phyloP scores from a whole-genome alignment of 805 yeast species.

The Yarrowia bubula region DNA sequence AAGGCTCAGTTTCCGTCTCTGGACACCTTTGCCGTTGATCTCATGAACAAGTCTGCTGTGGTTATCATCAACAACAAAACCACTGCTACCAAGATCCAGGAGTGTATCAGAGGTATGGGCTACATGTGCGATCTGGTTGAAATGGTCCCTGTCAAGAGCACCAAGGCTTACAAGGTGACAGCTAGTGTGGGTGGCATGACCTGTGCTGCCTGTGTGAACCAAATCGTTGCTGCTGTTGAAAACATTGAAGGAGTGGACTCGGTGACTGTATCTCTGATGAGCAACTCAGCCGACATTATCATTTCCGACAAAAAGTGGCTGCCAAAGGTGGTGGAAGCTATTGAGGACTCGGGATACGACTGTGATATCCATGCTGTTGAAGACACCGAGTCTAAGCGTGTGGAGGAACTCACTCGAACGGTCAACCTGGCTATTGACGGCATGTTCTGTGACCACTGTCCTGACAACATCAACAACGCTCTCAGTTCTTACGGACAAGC shows the following conservation, averaged over 20 bases:
- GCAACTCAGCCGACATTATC: constrained; percentile 62
- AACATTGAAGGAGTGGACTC: constrained; percentile 53
- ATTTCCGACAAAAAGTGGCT: constrained; percentile 43
- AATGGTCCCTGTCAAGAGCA: constrained; percentile 54
- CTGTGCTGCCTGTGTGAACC: constrained; percentile 65
- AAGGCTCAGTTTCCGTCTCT: constrained; percentile 38
- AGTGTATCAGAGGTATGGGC: constrained; percentile 48
- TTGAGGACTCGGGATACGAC: constrained; percentile 69
- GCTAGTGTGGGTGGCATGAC: constrained; percentile 74
- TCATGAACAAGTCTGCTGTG: constrained; percentile 52
- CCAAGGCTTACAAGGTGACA: constrained; percentile 48
- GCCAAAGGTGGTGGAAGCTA: constrained; percentile 47
- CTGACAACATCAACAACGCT: constrained; percentile 51
- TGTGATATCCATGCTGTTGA: constrained; percentile 48
- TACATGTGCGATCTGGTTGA: constrained; percentile 55
- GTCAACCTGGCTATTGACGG: constrained; percentile 59
- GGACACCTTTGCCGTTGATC: constrained; percentile 49
- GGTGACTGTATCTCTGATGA: constrained; percentile 54
- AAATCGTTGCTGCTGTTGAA: constrained; percentile 49
- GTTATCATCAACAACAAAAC: constrained; percentile 54
- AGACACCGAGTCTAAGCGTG: constrained; percentile 49
- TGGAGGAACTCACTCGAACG: constrained; percentile 51
- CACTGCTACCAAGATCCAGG: constrained; percentile 50
- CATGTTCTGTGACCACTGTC: constrained; percentile 71
- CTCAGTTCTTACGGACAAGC: constrained; percentile 56